phyloP scores from a whole-genome alignment of 2,329 filamentous ascomycete genomes.

The Coniochaeta sp. region DNA sequence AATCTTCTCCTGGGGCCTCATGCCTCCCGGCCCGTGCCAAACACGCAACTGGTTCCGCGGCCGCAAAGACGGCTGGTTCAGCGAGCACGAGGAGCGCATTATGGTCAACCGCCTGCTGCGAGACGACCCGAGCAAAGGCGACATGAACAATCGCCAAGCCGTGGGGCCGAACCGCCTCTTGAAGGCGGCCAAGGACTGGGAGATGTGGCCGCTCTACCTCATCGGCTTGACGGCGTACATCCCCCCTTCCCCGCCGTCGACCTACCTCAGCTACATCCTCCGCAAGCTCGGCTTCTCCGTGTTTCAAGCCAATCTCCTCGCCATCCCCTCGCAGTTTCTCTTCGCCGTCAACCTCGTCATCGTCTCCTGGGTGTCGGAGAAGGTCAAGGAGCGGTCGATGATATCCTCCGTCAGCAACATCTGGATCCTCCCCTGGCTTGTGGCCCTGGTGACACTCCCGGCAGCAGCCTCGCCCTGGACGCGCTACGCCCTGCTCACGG shows the following conservation, averaged over 20 bases:
- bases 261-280: conserved; percentile 38
- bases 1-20: conserved; percentile 34
- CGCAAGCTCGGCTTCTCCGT: conserved; percentile 34
- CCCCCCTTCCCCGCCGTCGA: conserved; percentile 31
- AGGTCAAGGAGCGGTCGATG: conserved; percentile 30
- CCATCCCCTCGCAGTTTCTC: conserved; percentile 29
- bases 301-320: conserved; percentile 38
- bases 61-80: conserved; percentile 49
- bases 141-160: conserved; percentile 53
- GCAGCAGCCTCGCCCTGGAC: conserved; percentile 12
- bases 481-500: background rate
- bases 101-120: conserved; percentile 53
- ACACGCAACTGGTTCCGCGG: conserved; percentile 51
- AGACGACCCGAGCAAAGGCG: conserved; percentile 54
- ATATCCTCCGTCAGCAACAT: conserved; percentile 30
- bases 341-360: conserved; percentile 33
- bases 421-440: conserved; percentile 35
- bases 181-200: conserved; percentile 48
- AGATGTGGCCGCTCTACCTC: conserved; percentile 52
- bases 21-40: conserved; percentile 38
- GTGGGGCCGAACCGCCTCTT: conserved; percentile 39
- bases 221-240: conserved; percentile 43
- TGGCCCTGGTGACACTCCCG: conserved; percentile 25
- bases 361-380: conserved; percentile 36
- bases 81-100: conserved; percentile 52